phyloP scores from a whole-genome alignment of 306 rosid species.

The Sophora flavescens region DNA sequence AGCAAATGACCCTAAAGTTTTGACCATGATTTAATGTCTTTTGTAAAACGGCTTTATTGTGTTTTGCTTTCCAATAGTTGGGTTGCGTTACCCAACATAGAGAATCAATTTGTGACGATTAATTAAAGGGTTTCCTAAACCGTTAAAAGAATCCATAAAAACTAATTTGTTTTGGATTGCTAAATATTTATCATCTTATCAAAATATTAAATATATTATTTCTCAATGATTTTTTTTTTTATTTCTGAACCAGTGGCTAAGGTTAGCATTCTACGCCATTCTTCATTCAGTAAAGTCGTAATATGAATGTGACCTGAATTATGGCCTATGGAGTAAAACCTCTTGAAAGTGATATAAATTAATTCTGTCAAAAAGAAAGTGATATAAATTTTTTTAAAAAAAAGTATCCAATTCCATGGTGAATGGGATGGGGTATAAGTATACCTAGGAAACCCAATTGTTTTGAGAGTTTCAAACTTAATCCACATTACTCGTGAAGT shows the following conservation, averaged over 20 bases:
- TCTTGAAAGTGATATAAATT: slow-evolving; percentile 21
- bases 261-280: too few species aligned
- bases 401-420: slow-evolving; percentile 4
- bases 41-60: neutral
- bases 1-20: neutral
- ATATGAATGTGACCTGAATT: slow-evolving; percentile 37
- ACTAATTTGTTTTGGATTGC: too few species aligned
- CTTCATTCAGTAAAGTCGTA: neutral
- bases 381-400: neutral
- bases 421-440: neutral
- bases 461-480: neutral
- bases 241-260: too few species aligned
- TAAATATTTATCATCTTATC: too few species aligned
- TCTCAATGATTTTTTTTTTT: too few species aligned
- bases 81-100: slow-evolving; percentile 1
- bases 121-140: too few species aligned
- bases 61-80: neutral
- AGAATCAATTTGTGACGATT: neutral
- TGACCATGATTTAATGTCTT: slow-evolving; percentile 1
- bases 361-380: too few species aligned
- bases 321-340: neutral
- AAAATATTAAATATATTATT: too few species aligned
- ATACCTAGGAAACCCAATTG: neutral
- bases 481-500: too few species aligned
- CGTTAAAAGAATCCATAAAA: too few species aligned